phyloP scores from a whole-genome alignment of 352 stramenopile genomes.

The Phytophthora lateralis region DNA sequence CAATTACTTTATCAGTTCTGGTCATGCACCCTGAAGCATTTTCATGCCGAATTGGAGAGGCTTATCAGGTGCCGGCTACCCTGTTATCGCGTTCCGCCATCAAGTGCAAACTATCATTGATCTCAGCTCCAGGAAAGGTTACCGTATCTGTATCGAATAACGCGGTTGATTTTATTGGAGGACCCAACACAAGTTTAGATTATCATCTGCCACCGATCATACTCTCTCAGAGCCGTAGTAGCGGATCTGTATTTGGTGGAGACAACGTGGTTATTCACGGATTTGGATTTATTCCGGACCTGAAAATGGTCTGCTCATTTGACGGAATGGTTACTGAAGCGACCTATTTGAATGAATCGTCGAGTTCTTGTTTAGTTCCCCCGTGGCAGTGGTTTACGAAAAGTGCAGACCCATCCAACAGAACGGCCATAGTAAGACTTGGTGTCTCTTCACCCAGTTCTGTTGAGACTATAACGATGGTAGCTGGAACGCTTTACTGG shows the following conservation, averaged over 20 bases:
- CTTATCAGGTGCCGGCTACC: constrained; percentile 9
- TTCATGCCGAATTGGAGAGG: constrained; percentile 44
- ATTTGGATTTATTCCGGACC: constrained; percentile 22
- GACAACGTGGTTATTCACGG: constrained; percentile 30
- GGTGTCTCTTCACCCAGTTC: not conserved
- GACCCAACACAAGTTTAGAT: constrained; percentile 14
- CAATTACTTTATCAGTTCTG: constrained; percentile 26
- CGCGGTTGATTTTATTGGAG: constrained; percentile 41
- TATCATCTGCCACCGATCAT: constrained; percentile 27
- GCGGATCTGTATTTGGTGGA: constrained; percentile 38
- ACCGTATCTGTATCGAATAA: constrained; percentile 44
- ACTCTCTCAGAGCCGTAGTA: constrained; percentile 9
- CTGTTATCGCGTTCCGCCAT: constrained; percentile 36
- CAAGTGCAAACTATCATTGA: constrained; percentile 34
- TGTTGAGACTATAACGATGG: not conserved
- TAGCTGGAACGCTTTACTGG: constrained; percentile 19
- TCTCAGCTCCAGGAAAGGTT: constrained; percentile 17
- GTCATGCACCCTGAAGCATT: constrained; percentile 20
- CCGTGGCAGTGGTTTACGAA: constrained; percentile 22
- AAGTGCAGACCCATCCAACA: not conserved
- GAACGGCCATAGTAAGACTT: constrained; percentile 5
- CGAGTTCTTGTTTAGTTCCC: constrained; percentile 30
- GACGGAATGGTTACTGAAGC: constrained; percentile 6
- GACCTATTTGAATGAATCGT: constrained; percentile 18
- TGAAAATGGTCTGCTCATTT: constrained; percentile 35